These are phyloP conservation scores for Silybum marianum DNA, from an alignment of 129 eudicot species.

Conservation along the genomic window DNA sequence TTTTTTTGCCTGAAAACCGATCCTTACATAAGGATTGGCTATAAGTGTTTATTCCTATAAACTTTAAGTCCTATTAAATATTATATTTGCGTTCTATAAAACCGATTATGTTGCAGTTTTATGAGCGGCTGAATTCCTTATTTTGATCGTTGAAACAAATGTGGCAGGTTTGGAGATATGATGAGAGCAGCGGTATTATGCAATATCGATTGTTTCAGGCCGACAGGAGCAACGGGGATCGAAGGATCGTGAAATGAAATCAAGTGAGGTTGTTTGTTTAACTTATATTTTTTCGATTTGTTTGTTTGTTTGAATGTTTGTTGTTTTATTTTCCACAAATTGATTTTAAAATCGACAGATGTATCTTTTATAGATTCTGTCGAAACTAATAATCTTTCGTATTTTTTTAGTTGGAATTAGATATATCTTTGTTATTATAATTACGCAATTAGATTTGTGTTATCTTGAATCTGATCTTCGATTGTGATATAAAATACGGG, in stretches of 20 bases:
- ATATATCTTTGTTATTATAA: conserved; percentile 2
- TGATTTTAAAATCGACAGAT: conserved; percentile 33
- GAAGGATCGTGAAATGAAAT: conserved; percentile 47
- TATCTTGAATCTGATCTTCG: background rate
- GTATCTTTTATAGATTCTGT: conserved; percentile 33
- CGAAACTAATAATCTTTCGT: conserved; percentile 34
- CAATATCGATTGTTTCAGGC: conserved; percentile 93
- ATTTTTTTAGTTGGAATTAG: conserved; percentile 5
- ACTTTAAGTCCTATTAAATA: background rate
- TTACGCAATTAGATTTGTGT: background rate
- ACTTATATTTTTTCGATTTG: conserved; percentile 27
- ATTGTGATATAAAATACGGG: background rate
- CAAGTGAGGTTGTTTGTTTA: conserved; percentile 31
- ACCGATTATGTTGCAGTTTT: background rate
- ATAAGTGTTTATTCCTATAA: background rate
- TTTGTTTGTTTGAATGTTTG: conserved; percentile 11
- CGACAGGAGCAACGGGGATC: conserved; percentile 60
- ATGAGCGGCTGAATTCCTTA: background rate
- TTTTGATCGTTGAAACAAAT: conserved; percentile 40
- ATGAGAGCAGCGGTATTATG: conserved; percentile 88
- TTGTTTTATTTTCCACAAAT: conserved; percentile 20
- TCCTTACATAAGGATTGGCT: too few relatives aligned
- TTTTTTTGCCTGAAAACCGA: too few relatives aligned
- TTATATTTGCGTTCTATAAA: background rate
- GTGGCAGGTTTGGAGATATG: conserved; percentile 93